Conservation (phyloP, 2,329 filamentous ascomycete genomes). For the Arthrobotrys pseudoclavata region DNA sequence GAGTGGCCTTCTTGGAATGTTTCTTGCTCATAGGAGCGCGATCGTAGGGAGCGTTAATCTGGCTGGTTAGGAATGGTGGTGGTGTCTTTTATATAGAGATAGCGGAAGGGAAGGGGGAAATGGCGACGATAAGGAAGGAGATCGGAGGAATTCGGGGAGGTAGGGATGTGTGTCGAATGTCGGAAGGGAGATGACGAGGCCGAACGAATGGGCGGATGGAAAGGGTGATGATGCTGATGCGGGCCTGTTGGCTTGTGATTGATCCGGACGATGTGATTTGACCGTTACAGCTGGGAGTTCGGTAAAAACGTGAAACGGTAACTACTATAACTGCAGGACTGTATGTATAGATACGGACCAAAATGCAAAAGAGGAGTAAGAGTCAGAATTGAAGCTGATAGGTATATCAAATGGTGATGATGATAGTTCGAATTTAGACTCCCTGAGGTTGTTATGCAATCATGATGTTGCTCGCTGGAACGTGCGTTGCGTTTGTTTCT, state of each 20-base stretch:
- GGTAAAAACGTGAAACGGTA: neutral
- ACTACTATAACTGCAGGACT: neutral
- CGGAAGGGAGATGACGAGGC: constrained; percentile 21
- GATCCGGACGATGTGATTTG: constrained; percentile 43
- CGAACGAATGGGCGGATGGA: neutral
- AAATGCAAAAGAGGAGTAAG: neutral
- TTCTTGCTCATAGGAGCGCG: constrained; percentile 61
- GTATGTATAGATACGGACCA: too few species aligned
- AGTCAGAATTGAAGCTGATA: neutral
- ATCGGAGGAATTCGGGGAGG: constrained; percentile 5
- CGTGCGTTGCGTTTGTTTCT: constrained; percentile 15
- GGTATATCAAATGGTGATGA: neutral
- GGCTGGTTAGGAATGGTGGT: neutral
- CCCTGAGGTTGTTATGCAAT: constrained; percentile 14
- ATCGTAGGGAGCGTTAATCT: constrained; percentile 29
- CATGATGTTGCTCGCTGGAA: neutral
- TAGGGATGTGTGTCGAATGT: neutral
- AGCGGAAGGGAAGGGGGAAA: constrained; percentile 9
- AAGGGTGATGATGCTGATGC: constrained; percentile 13
- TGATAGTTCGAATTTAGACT: neutral
- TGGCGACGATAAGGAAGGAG: constrained; percentile 17
- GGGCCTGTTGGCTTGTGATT: constrained; percentile 51
- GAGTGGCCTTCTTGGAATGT: constrained; percentile 48
- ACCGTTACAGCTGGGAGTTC: constrained; percentile 1
- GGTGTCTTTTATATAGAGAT: constrained; percentile 12